A percentile compares a stretch with the other conserved stretches of the same genome.
Evolutionary conservation across 139 green algal genomes (phyloP).

Genomic region (Chlorella sp.): DNA sequence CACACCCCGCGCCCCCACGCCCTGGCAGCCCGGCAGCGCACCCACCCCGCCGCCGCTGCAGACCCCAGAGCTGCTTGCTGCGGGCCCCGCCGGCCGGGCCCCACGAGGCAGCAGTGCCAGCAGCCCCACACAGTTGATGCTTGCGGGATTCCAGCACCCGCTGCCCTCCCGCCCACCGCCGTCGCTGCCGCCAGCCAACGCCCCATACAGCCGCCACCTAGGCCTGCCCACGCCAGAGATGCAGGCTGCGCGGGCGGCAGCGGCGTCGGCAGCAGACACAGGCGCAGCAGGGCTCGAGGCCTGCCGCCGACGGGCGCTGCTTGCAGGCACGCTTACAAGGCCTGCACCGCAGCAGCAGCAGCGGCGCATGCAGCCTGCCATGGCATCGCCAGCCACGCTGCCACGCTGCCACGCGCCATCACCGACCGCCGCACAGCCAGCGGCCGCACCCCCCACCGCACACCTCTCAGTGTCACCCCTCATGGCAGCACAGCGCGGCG

Average conservation of each 20-base stretch:
- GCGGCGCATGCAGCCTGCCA: no score
- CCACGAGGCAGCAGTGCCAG: background rate
- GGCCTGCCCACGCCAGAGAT: background rate
- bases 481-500: no score
- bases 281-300: background rate
- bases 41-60: background rate
- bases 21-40: background rate
- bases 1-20: no score
- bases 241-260: background rate
- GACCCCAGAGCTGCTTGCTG: background rate
- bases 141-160: background rate
- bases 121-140: no score
- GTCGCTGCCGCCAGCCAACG: background rate
- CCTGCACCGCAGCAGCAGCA: no score
- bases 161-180: background rate
- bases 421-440: no score
- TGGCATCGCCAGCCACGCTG: no score
- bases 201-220: background rate
- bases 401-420: no score
- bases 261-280: background rate
- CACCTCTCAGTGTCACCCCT: no score
- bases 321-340: no score
- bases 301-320: no score
- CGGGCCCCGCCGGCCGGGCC: background rate
- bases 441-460: no score